Percentiles rank a stretch among this genome's conserved stretches.
Evolutionary conservation across 2,329 filamentous ascomycete genomes (phyloP).

Genomic region (Juglanconis sp.): DNA sequence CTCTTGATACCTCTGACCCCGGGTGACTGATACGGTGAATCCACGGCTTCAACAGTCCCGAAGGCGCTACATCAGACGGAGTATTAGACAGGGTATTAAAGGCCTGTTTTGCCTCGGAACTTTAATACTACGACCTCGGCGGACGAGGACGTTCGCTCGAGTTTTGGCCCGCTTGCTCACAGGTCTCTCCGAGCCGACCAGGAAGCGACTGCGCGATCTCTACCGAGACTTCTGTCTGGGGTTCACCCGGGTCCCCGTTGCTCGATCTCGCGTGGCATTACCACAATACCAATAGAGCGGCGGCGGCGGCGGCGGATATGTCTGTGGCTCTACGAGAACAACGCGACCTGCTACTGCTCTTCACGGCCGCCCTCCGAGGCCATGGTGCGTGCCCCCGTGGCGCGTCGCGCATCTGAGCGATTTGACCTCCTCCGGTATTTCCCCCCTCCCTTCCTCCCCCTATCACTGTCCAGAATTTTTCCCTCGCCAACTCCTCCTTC

Average conservation of each 20-base stretch:
- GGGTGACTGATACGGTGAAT: no score
- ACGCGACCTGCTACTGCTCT: slow-evolving; percentile 24
- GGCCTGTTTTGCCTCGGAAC: no score
- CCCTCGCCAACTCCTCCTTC: no score
- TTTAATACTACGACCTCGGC: slow-evolving; percentile 15
- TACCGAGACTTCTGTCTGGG: slow-evolving; percentile 30
- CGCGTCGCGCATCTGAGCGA: slow-evolving; percentile 31
- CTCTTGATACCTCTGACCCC: no score
- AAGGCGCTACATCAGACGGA: no score
- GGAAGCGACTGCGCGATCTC: slow-evolving; percentile 24
- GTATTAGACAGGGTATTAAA: no score
- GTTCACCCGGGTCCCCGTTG: slow-evolving; percentile 30
- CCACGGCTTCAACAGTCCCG: no score
- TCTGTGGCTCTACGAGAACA: slow-evolving; percentile 28
- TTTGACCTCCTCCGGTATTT: no score
- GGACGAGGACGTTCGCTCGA: slow-evolving; percentile 21
- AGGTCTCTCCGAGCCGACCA: not conserved
- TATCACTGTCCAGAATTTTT: no score
- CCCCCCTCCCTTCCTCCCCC: no score
- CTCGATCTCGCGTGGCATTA: slow-evolving; percentile 32
- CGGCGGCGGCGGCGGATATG: not conserved
- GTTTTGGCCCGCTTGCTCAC: slow-evolving; percentile 21
- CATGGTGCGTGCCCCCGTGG: slow-evolving; percentile 33
- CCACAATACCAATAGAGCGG: slow-evolving; percentile 21
- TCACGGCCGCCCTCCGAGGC: slow-evolving; percentile 22